A percentile compares a stretch with the other conserved stretches of the same genome.
phyloP scores from a whole-genome alignment of 164 flowering plant species.

The Kingdonia uniflora region DNA sequence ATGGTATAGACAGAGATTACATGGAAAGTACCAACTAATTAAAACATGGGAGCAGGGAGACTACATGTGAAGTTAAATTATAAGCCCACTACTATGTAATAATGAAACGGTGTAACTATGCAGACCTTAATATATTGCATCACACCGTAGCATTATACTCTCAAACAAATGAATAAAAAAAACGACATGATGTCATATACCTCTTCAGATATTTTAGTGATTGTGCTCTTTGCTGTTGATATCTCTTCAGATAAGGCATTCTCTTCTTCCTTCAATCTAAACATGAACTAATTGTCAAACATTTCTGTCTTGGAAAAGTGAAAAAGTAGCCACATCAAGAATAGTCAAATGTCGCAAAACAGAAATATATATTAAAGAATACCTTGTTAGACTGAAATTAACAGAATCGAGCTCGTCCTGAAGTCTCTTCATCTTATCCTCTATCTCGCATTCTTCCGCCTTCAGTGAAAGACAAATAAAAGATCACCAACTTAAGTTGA shows the following conservation, averaged over 20 bases:
- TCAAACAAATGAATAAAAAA: not conserved
- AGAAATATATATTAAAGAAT: slow-evolving; percentile 2
- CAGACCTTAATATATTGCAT: too few species aligned
- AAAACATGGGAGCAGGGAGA: too few species aligned
- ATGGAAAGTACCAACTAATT: too few species aligned
- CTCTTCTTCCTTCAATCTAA: slow-evolving; percentile 70
- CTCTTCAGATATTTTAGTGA: slow-evolving; percentile 27
- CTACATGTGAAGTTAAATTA: too few species aligned
- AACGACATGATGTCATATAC: slow-evolving; percentile 22
- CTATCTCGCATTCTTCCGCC: slow-evolving; percentile 69
- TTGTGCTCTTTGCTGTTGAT: slow-evolving; percentile 22
- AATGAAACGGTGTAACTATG: too few species aligned
- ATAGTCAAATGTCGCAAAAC: not conserved
- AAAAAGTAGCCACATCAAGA: not conserved
- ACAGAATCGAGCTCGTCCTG: slow-evolving; percentile 44
- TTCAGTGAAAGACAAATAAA: too few species aligned
- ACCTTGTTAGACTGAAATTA: slow-evolving; percentile 37
- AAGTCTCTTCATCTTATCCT: slow-evolving; percentile 42
- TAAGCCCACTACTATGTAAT: too few species aligned
- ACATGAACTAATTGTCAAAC: slow-evolving; percentile 4
- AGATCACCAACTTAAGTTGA: not conserved
- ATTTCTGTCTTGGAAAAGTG: not conserved
- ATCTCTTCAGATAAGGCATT: slow-evolving; percentile 27
- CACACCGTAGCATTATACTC: too few species aligned
- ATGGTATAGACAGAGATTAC: too few species aligned